Conservation (phyloP, 176 grass and related monocot species). For the Tillandsia leiboldiana region DNA sequence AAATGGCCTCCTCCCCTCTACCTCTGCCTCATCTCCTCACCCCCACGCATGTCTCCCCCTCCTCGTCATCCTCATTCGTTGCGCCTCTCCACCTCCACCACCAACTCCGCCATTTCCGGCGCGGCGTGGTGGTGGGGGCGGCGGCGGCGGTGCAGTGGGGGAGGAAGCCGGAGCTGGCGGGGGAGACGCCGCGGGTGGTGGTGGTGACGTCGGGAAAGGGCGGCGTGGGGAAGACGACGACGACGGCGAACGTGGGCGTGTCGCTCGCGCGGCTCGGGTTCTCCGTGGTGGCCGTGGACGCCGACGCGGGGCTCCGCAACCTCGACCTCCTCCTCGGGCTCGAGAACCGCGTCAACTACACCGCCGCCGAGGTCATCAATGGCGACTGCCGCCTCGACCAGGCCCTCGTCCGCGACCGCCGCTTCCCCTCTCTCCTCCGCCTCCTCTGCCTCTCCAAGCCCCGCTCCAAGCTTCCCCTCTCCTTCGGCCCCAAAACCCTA, state of each 20-base stretch:
- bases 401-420: constrained; percentile 75
- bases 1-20: background rate
- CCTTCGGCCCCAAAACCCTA: constrained; percentile 89
- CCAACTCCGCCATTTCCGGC: background rate
- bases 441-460: constrained; percentile 96
- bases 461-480: constrained; percentile 78
- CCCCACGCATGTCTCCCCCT: background rate
- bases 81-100: background rate
- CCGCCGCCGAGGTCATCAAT: constrained; percentile 79
- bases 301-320: constrained; percentile 82
- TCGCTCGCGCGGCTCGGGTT: constrained; percentile 79
- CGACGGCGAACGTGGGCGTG: constrained; percentile 73
- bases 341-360: constrained; percentile 87
- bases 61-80: background rate
- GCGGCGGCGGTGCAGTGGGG: constrained; percentile 16
- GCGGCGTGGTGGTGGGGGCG: background rate
- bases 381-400: constrained; percentile 97
- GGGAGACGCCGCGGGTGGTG: constrained; percentile 66
- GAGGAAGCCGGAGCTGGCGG: constrained; percentile 51
- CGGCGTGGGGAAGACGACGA: constrained; percentile 92
- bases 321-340: constrained; percentile 88
- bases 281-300: constrained; percentile 60
- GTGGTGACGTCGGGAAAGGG: constrained; percentile 94
- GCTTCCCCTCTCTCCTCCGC: constrained; percentile 64
- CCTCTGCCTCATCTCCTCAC: background rate